phyloP scores from a whole-genome alignment of 106 monocot genomes.

The Iris macrosiphon region DNA sequence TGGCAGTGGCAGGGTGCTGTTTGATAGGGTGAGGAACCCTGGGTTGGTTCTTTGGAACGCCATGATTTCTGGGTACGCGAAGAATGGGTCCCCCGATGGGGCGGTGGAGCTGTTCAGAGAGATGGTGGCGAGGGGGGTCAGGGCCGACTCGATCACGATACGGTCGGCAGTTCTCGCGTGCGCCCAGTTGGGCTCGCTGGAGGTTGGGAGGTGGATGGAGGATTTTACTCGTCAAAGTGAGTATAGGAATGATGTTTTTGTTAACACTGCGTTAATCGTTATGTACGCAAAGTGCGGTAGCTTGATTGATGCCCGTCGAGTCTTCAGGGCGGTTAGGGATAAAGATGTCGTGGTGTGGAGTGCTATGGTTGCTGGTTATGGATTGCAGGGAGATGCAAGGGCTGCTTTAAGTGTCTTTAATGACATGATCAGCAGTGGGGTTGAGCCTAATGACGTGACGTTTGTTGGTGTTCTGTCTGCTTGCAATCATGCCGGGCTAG shows the following conservation, averaged over 20 bases:
- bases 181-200: constrained; percentile 53
- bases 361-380: constrained; percentile 60
- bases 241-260: constrained; percentile 41
- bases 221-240: constrained; percentile 16
- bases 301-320: constrained; percentile 28
- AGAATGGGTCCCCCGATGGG: constrained; percentile 45
- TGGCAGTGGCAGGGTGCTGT: constrained; percentile 30
- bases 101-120: constrained; percentile 48
- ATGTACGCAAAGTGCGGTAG: constrained; percentile 79
- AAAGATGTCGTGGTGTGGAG: constrained; percentile 78
- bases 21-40: constrained; percentile 26
- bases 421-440: constrained; percentile 35
- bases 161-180: constrained; percentile 46
- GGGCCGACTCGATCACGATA: constrained; percentile 66
- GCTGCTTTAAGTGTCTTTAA: constrained; percentile 60
- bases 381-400: constrained; percentile 39
- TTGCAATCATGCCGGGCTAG: constrained; percentile 66
- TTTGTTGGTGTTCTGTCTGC: constrained; percentile 58
- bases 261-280: constrained; percentile 72
- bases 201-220: constrained; percentile 50
- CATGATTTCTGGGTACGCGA: constrained; percentile 86
- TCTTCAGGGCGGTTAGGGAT: constrained; percentile 32
- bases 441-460: constrained; percentile 66
- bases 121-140: constrained; percentile 22
- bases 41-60: constrained; percentile 70